These are phyloP conservation scores for Dovyalis caffra DNA, from an alignment of 345 rosid species.

Conservation along the genomic window DNA sequence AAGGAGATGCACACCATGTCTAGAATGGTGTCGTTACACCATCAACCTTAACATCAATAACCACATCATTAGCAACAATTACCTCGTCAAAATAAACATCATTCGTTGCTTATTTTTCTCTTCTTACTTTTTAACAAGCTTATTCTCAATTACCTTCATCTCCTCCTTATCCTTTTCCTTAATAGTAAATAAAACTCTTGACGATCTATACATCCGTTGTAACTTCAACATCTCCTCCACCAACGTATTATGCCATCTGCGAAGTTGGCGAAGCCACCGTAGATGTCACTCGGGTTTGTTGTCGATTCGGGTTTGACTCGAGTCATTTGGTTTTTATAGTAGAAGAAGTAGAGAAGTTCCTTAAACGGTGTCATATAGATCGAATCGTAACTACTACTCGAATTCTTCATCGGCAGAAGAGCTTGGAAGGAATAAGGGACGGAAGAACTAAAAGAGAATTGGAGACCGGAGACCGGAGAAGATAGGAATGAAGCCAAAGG, in stretches of 20 bases:
- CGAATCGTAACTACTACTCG: slow-evolving; percentile 5
- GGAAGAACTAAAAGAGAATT: too few species aligned
- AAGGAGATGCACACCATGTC: slow-evolving; percentile 66
- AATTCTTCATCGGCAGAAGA: slow-evolving; percentile 16
- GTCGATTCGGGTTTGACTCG: slow-evolving; percentile 45
- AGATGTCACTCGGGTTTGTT: neutral
- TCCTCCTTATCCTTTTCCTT: slow-evolving; percentile 63
- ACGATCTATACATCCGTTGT: slow-evolving; percentile 45
- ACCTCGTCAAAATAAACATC: slow-evolving; percentile 11
- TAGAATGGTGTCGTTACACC: slow-evolving; percentile 58
- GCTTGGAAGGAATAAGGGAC: too few species aligned
- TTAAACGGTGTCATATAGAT: slow-evolving; percentile 46
- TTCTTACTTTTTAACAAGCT: neutral
- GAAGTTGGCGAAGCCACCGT: slow-evolving; percentile 25
- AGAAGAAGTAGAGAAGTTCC: slow-evolving; percentile 78
- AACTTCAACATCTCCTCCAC: slow-evolving; percentile 36
- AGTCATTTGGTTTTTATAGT: slow-evolving; percentile 50
- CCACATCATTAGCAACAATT: too few species aligned
- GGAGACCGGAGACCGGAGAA: too few species aligned
- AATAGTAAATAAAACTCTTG: slow-evolving; percentile 63
- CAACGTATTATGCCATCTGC: slow-evolving; percentile 9
- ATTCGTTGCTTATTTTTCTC: neutral
- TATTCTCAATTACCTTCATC: neutral
- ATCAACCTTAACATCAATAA: neutral
- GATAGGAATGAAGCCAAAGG: too few species aligned